A percentile compares a stretch with the other conserved stretches of the same genome.
phyloP scores from a whole-genome alignment of 768 basidiomycete genomes.

The Mycena maculata region DNA sequence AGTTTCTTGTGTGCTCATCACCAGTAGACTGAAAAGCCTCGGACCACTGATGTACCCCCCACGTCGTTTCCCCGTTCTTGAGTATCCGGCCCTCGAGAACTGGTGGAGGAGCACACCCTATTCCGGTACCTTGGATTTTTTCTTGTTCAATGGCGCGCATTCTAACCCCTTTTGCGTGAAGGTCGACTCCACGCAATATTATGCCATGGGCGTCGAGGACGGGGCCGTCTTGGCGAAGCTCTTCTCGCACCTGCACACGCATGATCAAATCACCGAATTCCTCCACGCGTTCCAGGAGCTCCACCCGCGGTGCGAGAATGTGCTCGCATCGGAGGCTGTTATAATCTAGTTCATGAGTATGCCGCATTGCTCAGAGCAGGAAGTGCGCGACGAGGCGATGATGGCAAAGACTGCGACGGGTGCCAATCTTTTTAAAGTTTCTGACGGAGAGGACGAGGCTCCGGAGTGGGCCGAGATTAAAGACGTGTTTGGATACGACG shows the following conservation, averaged over 20 bases:
- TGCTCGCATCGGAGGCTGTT: conserved; percentile 55
- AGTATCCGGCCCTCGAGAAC: background rate
- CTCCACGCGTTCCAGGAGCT: conserved; percentile 68
- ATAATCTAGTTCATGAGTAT: conserved; percentile 59
- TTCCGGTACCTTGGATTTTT: conserved; percentile 8
- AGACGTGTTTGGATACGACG: conserved; percentile 63
- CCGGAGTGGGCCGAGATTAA: conserved; percentile 60
- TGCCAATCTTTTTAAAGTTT: conserved; percentile 25
- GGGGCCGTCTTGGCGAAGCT: conserved; percentile 69
- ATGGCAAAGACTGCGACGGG: background rate
- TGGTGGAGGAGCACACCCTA: conserved; percentile 7
- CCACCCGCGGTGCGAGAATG: conserved; percentile 55
- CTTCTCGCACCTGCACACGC: conserved; percentile 62
- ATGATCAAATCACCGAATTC: conserved; percentile 63
- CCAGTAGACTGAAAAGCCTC: background rate
- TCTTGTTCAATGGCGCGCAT: background rate
- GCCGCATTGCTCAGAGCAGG: conserved; percentile 54
- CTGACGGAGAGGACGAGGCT: conserved; percentile 38
- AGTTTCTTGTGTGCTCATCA: background rate
- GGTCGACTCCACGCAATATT: conserved; percentile 63
- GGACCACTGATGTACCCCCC: background rate
- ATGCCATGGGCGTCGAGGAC: conserved; percentile 69
- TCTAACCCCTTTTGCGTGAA: conserved; percentile 34
- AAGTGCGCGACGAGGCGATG: conserved; percentile 52
- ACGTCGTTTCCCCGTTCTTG: background rate